Evolutionary conservation across 164 flowering plant species (phyloP), one percentile per base, ranked within the genome.

Genomic region (Vitis labrusca): DNA sequence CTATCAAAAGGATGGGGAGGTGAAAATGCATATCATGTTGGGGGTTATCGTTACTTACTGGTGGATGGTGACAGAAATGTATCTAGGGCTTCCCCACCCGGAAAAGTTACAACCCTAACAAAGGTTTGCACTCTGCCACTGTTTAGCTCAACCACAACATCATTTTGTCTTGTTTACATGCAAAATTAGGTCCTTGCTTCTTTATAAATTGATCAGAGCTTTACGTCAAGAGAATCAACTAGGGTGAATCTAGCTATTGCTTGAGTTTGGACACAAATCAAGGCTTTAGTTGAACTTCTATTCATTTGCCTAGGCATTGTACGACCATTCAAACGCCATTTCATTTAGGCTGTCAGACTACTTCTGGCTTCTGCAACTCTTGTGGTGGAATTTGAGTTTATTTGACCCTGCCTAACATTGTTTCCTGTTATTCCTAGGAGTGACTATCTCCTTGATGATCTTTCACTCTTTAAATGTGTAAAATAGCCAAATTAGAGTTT

Each of bases 1-100:
- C 76, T 93, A 59, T 86, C 98, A 37, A 93, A 87, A 81, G 98
- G 98, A 65, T 96, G 99, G 98, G 94, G 91, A 77, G 99, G 99
- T 67, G 98, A 91, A 74, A 96, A 96, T 86, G 95, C 99, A 30
- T 93, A 96, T 81, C 99, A 96, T 81, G 97, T 96, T 13, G 67
- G 83, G 67, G 99, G 99, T 44, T 93, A 96, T 73, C 97, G 99
- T 13, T 96, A 96, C 78, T 80, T 96, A 57, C 77, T 96, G 23
- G 76, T 85, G 73, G 98, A 96, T 72, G 78, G 79, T 68, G 93
- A 92, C 77, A 84, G 84, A 78, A 82, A 80, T 68, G 68, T 84
- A 71, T 93, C 99, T 54, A 83, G 99, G 83, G 95, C 97, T 73
- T 90, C 98, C 63, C 99, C 99, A 52, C 85, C 97, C 5, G 89